A percentile compares a stretch with the other conserved stretches of the same genome.
Conservation (phyloP, 768 basidiomycete genomes). For the Lenzites betulinus region DNA sequence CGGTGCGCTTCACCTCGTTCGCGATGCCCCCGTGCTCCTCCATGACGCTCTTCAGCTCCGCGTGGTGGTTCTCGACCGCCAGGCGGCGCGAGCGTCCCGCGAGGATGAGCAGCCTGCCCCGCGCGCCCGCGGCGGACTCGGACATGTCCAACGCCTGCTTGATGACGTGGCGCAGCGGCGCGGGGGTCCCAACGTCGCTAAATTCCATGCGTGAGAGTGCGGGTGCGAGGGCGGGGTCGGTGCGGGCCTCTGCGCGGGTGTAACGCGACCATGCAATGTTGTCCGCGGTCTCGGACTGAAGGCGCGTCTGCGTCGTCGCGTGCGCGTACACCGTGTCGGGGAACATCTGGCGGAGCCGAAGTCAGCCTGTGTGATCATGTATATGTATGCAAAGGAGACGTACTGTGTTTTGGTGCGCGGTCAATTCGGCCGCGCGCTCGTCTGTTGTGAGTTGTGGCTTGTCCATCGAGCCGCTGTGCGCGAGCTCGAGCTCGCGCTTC, state of each 20-base stretch:
- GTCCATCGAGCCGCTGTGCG: constrained; percentile 19
- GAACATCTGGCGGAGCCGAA: constrained; percentile 33
- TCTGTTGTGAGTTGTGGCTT: constrained; percentile 33
- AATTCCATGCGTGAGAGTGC: constrained; percentile 67
- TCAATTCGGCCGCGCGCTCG: constrained; percentile 18
- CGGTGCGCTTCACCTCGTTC: constrained; percentile 72
- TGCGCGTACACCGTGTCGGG: constrained; percentile 75
- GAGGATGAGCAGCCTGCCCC: constrained; percentile 58
- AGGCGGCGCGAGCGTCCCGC: constrained; percentile 75
- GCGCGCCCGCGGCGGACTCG: constrained; percentile 17
- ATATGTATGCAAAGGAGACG: neutral
- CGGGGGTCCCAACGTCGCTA: constrained; percentile 51
- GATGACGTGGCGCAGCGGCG: constrained; percentile 59
- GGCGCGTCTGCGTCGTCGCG: constrained; percentile 57
- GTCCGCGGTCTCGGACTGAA: constrained; percentile 87
- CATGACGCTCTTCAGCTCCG: constrained; percentile 69
- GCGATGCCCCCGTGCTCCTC: constrained; percentile 56
- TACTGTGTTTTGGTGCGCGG: constrained; percentile 22
- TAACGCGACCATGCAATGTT: constrained; percentile 73
- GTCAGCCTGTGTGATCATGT: neutral
- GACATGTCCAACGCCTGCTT: constrained; percentile 40
- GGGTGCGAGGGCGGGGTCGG: constrained; percentile 20
- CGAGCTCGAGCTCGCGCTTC: constrained; percentile 42
- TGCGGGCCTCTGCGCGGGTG: constrained; percentile 34
- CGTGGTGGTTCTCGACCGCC: constrained; percentile 68